These are phyloP conservation scores for Debaryomyces maramus DNA, from an alignment of 805 yeast species.

Conservation along the genomic window DNA sequence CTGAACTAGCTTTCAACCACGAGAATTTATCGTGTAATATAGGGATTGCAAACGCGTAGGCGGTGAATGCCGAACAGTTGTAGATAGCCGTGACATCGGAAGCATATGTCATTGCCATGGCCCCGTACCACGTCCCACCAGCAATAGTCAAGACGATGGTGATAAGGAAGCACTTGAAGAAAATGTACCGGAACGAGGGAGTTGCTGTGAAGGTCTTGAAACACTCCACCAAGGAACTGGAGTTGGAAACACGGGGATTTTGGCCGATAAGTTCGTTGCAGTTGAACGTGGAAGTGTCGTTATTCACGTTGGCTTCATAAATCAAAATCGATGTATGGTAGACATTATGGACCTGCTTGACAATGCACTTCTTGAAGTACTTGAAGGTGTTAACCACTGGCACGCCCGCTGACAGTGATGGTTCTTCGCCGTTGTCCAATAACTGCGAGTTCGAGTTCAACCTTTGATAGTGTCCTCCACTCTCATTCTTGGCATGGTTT, in stretches of 20 bases:
- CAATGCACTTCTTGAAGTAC: slow-evolving; percentile 37
- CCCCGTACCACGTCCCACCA: slow-evolving; percentile 82
- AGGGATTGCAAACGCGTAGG: slow-evolving; percentile 80
- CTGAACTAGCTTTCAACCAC: slow-evolving; percentile 64
- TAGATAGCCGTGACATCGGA: slow-evolving; percentile 88
- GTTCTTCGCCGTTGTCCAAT: slow-evolving; percentile 14
- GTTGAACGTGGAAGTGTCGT: slow-evolving; percentile 31
- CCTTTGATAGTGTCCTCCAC: slow-evolving; percentile 26
- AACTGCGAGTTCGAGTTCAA: slow-evolving; percentile 31
- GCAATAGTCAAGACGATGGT: slow-evolving; percentile 67
- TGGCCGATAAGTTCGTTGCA: slow-evolving; percentile 35
- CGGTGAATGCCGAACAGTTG: slow-evolving; percentile 87
- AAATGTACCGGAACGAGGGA: slow-evolving; percentile 50
- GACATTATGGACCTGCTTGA: slow-evolving; percentile 44
- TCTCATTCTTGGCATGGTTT: slow-evolving; percentile 12
- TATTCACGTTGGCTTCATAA: slow-evolving; percentile 41
- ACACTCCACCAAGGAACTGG: slow-evolving; percentile 34
- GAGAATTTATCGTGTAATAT: slow-evolving; percentile 65
- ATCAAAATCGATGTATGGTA: slow-evolving; percentile 44
- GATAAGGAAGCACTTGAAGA: slow-evolving; percentile 43
- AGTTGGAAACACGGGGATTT: slow-evolving; percentile 35
- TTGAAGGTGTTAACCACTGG: slow-evolving; percentile 14
- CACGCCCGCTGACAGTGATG: slow-evolving; percentile 9
- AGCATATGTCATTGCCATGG: slow-evolving; percentile 78
- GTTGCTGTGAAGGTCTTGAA: slow-evolving; percentile 38